A percentile compares a stretch with the other conserved stretches of the same genome.
These are phyloP conservation scores for Hypoxylon sp. DNA, from an alignment of 2,329 filamentous ascomycete genomes.

Conservation along the genomic window DNA sequence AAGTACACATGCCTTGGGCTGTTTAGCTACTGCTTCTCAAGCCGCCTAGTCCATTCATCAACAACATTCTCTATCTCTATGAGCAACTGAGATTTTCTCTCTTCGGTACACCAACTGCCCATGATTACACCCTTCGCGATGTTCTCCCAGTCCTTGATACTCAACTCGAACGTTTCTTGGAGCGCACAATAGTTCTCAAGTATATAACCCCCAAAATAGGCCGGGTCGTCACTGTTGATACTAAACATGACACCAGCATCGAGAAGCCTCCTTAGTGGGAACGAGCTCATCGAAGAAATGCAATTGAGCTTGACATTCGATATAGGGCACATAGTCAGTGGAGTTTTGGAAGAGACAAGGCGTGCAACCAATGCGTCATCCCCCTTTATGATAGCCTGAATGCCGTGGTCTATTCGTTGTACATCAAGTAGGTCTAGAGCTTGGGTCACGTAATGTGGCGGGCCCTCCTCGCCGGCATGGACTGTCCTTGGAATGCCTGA, in stretches of 20 bases:
- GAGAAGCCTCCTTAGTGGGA: conserved; percentile 75
- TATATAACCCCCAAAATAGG: conserved; percentile 83
- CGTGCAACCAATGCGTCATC: conserved; percentile 71
- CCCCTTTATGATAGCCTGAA: conserved; percentile 68
- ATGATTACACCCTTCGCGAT: conserved; percentile 74
- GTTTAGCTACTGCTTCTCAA: conserved; percentile 7
- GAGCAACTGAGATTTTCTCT: conserved; percentile 73
- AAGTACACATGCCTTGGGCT: background rate
- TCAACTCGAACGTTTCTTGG: conserved; percentile 77
- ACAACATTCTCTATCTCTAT: conserved; percentile 60
- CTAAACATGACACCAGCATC: conserved; percentile 76
- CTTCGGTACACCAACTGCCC: conserved; percentile 77
- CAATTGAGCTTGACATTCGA: conserved; percentile 78
- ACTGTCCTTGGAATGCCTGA: conserved; percentile 75
- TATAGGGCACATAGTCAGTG: conserved; percentile 80
- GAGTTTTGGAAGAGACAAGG: conserved; percentile 68
- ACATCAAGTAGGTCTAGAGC: conserved; percentile 74
- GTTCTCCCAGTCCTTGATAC: conserved; percentile 74
- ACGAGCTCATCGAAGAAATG: conserved; percentile 65
- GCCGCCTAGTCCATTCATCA: conserved; percentile 41
- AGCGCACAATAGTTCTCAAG: conserved; percentile 82
- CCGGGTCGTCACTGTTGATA: conserved; percentile 82
- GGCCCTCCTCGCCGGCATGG: conserved; percentile 83
- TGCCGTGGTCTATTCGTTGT: conserved; percentile 81
- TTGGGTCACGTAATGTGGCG: conserved; percentile 73